Conservation (phyloP, 2,329 filamentous ascomycete genomes). For the Metarhizium brunneum region DNA sequence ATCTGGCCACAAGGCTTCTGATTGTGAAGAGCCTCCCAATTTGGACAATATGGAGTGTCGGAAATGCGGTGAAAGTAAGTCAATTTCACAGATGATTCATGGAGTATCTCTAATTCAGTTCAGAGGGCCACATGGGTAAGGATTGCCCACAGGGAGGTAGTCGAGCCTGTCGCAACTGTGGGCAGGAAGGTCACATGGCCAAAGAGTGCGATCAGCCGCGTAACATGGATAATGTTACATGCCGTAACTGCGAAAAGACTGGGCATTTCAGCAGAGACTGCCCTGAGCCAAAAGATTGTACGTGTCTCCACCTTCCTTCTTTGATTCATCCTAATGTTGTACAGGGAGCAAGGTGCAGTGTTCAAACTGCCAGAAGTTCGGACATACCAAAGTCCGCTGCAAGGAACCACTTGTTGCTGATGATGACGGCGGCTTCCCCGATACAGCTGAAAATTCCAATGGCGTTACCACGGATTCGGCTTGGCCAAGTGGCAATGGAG, state of each 20-base stretch:
- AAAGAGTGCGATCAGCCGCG: constrained; percentile 40
- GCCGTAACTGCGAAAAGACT: constrained; percentile 50
- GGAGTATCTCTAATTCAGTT: background rate
- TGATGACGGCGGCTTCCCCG: constrained; percentile 9
- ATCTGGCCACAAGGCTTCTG: constrained; percentile 38
- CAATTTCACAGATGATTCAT: background rate
- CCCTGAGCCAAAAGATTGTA: constrained; percentile 39
- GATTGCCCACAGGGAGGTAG: constrained; percentile 55
- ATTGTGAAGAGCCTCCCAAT: constrained; percentile 52
- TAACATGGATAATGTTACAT: constrained; percentile 39
- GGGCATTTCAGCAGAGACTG: constrained; percentile 58
- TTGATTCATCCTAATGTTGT: background rate
- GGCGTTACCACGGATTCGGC: constrained; percentile 1
- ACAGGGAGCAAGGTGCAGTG: constrained; percentile 31
- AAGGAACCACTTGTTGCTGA: constrained; percentile 15
- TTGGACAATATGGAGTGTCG: constrained; percentile 55
- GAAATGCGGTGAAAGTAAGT: constrained; percentile 52
- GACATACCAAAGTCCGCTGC: constrained; percentile 30
- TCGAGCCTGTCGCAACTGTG: constrained; percentile 52
- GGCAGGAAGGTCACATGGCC: constrained; percentile 48
- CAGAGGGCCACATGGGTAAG: constrained; percentile 51
- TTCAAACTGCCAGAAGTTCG: constrained; percentile 27
- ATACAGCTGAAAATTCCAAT: constrained; percentile 6
- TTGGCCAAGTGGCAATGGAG: constrained; percentile 6
- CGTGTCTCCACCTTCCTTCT: constrained; percentile 7